Conservation (phyloP, 75 land plant species). For the Pinus tabuliformis region DNA sequence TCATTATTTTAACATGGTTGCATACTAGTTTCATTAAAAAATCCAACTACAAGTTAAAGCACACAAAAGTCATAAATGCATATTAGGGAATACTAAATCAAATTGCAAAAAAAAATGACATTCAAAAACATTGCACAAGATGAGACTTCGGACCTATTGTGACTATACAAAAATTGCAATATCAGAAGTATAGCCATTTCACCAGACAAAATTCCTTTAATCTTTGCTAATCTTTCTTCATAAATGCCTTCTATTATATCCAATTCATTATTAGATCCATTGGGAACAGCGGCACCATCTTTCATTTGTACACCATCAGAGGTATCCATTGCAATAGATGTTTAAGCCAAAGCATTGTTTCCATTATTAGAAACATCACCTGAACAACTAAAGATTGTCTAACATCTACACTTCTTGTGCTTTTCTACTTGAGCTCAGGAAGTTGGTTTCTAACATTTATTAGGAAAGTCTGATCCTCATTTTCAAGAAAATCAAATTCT, state of each 20-base stretch:
- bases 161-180: constrained; percentile 50
- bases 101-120: not conserved
- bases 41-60: no score
- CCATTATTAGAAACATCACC: constrained; percentile 10
- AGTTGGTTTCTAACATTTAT: constrained; percentile 44
- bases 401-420: not conserved
- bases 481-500: constrained; percentile 49
- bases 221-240: constrained; percentile 31
- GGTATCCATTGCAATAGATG: constrained; percentile 29
- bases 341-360: constrained; percentile 9
- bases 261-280: not conserved
- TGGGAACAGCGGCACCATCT: not conserved
- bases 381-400: constrained; percentile 7
- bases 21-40: no score
- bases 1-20: no score
- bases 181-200: constrained; percentile 47
- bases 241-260: constrained; percentile 14
- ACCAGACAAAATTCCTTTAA: constrained; percentile 43
- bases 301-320: constrained; percentile 15
- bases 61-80: no score
- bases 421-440: constrained; percentile 26
- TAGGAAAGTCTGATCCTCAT: constrained; percentile 42
- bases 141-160: constrained; percentile 26
- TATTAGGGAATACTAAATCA: not conserved
- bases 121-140: not conserved